phyloP scores from a whole-genome alignment of 2,329 filamentous ascomycete species.

The Parafenestella ontariensis region DNA sequence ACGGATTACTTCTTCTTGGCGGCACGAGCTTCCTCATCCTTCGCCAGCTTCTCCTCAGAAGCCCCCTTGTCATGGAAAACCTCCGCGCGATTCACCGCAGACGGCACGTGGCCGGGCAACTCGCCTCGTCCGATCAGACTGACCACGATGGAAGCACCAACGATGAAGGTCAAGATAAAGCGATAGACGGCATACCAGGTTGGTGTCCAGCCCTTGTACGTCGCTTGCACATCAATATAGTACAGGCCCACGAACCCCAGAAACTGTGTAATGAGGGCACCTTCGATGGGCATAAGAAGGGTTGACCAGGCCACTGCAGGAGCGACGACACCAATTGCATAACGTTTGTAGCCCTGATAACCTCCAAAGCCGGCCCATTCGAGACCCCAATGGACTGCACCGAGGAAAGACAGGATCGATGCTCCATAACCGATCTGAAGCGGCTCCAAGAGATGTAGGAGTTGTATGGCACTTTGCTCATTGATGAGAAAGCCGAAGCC shows the following conservation, averaged over 20 bases:
- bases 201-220: slow-evolving; percentile 78
- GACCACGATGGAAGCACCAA: slow-evolving; percentile 80
- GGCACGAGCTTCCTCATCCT: slow-evolving; percentile 38
- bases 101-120: slow-evolving; percentile 64
- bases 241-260: slow-evolving; percentile 84
- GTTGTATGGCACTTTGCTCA: slow-evolving; percentile 72
- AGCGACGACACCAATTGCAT: slow-evolving; percentile 80
- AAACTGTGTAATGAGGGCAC: slow-evolving; percentile 86
- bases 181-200: slow-evolving; percentile 89
- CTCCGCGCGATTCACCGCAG: slow-evolving; percentile 55
- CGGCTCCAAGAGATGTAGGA: slow-evolving; percentile 80
- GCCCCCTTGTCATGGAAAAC: slow-evolving; percentile 52
- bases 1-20: slow-evolving; percentile 33
- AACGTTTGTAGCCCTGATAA: slow-evolving; percentile 76
- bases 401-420: slow-evolving; percentile 91
- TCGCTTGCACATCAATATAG: slow-evolving; percentile 78
- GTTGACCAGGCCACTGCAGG: slow-evolving; percentile 90
- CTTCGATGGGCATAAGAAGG: slow-evolving; percentile 80
- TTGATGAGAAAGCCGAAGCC: slow-evolving; percentile 71
- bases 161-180: slow-evolving; percentile 89
- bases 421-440: slow-evolving; percentile 91
- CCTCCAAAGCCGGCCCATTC: slow-evolving; percentile 77
- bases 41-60: slow-evolving; percentile 35
- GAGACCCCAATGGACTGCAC: slow-evolving; percentile 91
- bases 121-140: slow-evolving; percentile 84